phyloP scores from a whole-genome alignment of 306 rosid genomes.

The Dalbergia oliveri region DNA sequence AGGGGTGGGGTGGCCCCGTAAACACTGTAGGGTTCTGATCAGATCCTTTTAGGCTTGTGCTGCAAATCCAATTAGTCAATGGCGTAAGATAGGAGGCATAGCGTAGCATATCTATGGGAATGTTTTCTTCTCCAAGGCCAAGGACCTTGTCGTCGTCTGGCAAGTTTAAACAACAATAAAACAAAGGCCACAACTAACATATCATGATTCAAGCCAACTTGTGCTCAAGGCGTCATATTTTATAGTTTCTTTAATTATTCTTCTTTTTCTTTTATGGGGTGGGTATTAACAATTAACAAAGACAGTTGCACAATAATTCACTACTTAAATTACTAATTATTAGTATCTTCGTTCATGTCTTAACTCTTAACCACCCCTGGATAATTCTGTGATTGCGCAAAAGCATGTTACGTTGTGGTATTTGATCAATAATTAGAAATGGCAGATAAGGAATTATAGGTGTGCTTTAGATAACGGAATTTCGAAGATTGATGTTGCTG shows the following conservation, averaged over 20 bases:
- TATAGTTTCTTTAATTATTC: neutral
- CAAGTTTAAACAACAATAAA: slow-evolving; percentile 44
- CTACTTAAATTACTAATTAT: neutral
- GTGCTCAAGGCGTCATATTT: slow-evolving; percentile 8
- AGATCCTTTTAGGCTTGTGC: slow-evolving; percentile 30
- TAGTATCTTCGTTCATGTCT: neutral
- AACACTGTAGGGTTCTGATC: neutral
- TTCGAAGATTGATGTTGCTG: neutral
- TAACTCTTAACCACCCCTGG: neutral
- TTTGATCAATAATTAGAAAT: neutral
- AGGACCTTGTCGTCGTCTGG: slow-evolving; percentile 7
- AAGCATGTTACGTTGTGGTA: neutral
- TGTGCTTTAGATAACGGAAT: neutral
- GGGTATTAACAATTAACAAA: too few species aligned
- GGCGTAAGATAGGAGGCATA: slow-evolving; percentile 23
- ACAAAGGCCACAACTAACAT: slow-evolving; percentile 45
- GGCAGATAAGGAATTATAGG: neutral
- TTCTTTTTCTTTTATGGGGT: neutral
- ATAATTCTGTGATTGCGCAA: neutral
- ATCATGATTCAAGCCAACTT: slow-evolving; percentile 31
- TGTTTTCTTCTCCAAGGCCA: slow-evolving; percentile 50
- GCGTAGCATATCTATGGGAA: slow-evolving; percentile 28
- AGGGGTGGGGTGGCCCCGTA: slow-evolving; percentile 13
- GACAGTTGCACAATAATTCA: slow-evolving; percentile 1
- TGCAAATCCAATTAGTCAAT: slow-evolving; percentile 44